phyloP scores from a whole-genome alignment of 768 basidiomycete species.

The Obba rivulosa region DNA sequence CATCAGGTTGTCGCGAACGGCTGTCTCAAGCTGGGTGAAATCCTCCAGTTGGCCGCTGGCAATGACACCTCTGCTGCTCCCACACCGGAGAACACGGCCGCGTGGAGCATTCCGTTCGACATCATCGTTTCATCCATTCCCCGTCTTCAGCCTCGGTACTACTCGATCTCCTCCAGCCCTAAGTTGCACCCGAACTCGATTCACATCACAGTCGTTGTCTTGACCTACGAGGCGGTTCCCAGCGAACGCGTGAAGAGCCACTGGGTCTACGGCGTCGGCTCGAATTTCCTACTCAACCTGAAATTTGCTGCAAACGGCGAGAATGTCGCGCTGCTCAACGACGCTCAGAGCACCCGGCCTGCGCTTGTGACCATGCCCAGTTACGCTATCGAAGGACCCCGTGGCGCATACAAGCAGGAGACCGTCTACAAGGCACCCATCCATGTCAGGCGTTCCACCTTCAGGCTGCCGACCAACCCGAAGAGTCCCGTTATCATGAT shows the following conservation, averaged over 20 bases:
- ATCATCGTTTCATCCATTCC: slow-evolving; percentile 91
- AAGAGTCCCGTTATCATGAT: slow-evolving; percentile 99
- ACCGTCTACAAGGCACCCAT: slow-evolving; percentile 80
- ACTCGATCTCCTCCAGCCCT: slow-evolving; percentile 97
- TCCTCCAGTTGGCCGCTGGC: slow-evolving; percentile 86
- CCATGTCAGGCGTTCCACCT: slow-evolving; percentile 94
- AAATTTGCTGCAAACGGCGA: slow-evolving; percentile 70
- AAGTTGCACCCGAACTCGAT: slow-evolving; percentile 86
- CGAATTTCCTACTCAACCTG: slow-evolving; percentile 93
- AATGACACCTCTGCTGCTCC: slow-evolving; percentile 57
- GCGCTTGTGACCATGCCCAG: slow-evolving; percentile 46
- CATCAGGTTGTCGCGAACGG: slow-evolving; percentile 68
- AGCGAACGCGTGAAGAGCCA: slow-evolving; percentile 48
- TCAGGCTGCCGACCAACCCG: slow-evolving; percentile 94
- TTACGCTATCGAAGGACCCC: slow-evolving; percentile 88
- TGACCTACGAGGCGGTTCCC: slow-evolving; percentile 78
- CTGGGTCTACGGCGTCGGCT: slow-evolving; percentile 85
- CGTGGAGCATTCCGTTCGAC: slow-evolving; percentile 94
- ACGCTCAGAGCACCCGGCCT: slow-evolving; percentile 27
- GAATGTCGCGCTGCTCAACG: slow-evolving; percentile 36
- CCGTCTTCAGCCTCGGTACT: slow-evolving; percentile 95
- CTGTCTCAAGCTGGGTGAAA: slow-evolving; percentile 89
- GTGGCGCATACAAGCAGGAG: slow-evolving; percentile 73
- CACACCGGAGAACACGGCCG: slow-evolving; percentile 70
- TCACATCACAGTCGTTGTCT: slow-evolving; percentile 92